Evolutionary conservation across 2,329 filamentous ascomycete species (phyloP), one percentile per base, ranked within the genome.

Genomic region (Periconia sp.): DNA sequence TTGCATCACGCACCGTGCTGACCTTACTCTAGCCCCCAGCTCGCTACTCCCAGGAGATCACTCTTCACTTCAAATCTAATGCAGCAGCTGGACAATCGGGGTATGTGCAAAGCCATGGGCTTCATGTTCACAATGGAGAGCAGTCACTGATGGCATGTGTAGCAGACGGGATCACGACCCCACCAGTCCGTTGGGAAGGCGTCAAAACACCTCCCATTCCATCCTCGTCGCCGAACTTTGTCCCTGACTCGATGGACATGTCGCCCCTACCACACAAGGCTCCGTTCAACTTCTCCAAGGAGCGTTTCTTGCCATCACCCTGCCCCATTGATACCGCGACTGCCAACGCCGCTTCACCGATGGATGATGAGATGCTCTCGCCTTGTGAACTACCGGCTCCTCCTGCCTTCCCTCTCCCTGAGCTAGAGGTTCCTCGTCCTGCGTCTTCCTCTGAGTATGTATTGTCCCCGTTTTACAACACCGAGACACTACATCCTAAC

Each of bases 231-330:
- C 92, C 92, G 7, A 85, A 84, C 51, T 82, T 83, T 35, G 75
- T 81, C 50, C 82, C 84, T 56, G 92, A 96, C 72, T 81, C 85
- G 52, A 96, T 97, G 91, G 92, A 97, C 69, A 87, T 97, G 74
- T 97, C 93, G 43, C 93, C 94, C 40, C 77, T 97, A 41, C 92
- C 55, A 43, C 91, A 96, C 79, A 97, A 96, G 79, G 79, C 83
- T 30, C 82, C 89, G 13, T 92, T 85, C 67, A 81, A 75, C 73
- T 77, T 81, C 58, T 69, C 78, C 45, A 73, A 81, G 30, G 82
- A 88, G 61, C 79, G 90, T 58, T 86, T 88, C 60, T 75, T 91
- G 50, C 82, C 85, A 30, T 92, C 90, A 30, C 90, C 91, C 1
- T 89, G 88, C 2, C 88, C 88, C 9, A 81, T 83, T 44, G 64